phyloP scores from a whole-genome alignment of 2,329 filamentous ascomycete genomes.

The Apiospora arundinis region DNA sequence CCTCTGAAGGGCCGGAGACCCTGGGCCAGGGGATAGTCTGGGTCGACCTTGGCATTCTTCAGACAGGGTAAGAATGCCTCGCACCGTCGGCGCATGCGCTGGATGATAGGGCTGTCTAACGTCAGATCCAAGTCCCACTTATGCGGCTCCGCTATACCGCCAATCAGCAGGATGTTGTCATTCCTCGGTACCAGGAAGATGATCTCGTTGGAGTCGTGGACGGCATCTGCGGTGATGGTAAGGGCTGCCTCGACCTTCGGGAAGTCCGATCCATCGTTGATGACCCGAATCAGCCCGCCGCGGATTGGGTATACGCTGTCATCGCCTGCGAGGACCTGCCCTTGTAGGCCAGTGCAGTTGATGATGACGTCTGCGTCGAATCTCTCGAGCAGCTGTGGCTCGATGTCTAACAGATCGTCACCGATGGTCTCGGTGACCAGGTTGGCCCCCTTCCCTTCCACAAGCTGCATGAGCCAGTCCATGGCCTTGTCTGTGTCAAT shows the following conservation, averaged over 20 bases:
- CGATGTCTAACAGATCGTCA: conserved; percentile 43
- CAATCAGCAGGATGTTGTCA: conserved; percentile 50
- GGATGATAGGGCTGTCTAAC: conserved; percentile 46
- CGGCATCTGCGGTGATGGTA: conserved; percentile 48
- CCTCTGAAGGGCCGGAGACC: conserved; percentile 49
- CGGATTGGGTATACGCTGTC: conserved; percentile 49
- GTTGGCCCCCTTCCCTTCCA: conserved; percentile 47
- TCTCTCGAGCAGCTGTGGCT: conserved; percentile 40
- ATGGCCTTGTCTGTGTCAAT: conserved; percentile 54
- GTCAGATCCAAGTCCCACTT: conserved; percentile 46
- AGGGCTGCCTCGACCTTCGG: conserved; percentile 48
- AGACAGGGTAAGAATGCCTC: conserved; percentile 49
- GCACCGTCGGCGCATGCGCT: conserved; percentile 50
- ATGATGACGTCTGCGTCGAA: conserved; percentile 50
- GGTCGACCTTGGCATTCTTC: conserved; percentile 47
- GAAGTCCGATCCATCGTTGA: conserved; percentile 51
- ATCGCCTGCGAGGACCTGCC: conserved; percentile 45
- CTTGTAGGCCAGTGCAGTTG: conserved; percentile 49
- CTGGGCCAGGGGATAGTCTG: conserved; percentile 50
- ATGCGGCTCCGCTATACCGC: conserved; percentile 45
- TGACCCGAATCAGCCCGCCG: conserved; percentile 50
- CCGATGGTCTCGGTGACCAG: conserved; percentile 46
- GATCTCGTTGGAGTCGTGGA: conserved; percentile 44
- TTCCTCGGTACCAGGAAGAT: conserved; percentile 52
- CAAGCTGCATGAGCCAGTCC: conserved; percentile 48